Base-by-base conservation (phyloP, 192 early-diverging fungal genomes). In the Coemansia asiatica region DNA sequence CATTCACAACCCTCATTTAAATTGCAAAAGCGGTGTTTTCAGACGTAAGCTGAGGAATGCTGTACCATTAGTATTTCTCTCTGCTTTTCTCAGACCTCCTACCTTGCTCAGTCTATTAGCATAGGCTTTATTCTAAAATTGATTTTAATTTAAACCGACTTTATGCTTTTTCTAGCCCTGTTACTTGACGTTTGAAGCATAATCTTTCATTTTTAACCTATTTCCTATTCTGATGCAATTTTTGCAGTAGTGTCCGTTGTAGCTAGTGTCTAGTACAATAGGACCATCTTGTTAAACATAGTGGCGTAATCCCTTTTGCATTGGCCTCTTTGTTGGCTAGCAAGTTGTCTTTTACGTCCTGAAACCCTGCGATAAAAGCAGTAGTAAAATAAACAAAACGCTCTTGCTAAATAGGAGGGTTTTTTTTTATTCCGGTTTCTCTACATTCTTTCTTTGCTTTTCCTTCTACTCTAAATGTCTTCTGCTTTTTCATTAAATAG, bases 401-500 rank as follows among this genome's bases (percentile, higher is more conserved):
- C 12, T 6, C 40, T 13, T 16, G 13, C 1, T 44, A 13, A 6
- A 44, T 3, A 44, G 15, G 3, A n/a, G n/a, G 16, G 2, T 44
- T 44, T 18, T 16, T 44, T 13, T 44, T 44, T 18, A 16, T 44
- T 6, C 1, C 40, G 40, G 9, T 9, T 27, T 23, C 50, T 44
- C 2, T 27, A 10, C 50, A 53, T 53, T 36, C 35, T 36, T 36
- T n/a, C 1, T 56, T 29, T 16, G 55, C 27, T 2, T 56, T 33
- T 33, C 31, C 31, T 8, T 33, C 31, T 33, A 8, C 31, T 33
- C 31, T 33, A 33, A 33, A 33, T 33, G 31, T 33, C 31, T 33
- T 33, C 31, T 33, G 31, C 8, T 33, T 12, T 22, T 16, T 10
- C 25, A 28, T 23, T 15, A 18, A 1, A 69, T 72, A 70, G 55